Conservation (phyloP, 257 asterid genomes). For the Petunia secreta region DNA sequence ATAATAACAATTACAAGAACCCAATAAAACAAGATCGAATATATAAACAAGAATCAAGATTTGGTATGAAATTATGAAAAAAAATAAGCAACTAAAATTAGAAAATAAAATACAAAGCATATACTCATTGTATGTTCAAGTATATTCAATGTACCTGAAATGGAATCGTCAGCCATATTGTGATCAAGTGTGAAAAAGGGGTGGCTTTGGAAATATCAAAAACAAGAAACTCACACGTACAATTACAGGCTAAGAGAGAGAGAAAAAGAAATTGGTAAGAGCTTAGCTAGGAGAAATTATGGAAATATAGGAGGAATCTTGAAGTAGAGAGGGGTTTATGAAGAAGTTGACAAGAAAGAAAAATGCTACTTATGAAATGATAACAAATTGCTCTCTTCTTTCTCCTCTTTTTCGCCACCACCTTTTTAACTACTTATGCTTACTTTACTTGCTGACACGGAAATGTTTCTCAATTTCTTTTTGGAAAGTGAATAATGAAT, state of each 20-base stretch:
- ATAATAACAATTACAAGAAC: conserved; percentile 28
- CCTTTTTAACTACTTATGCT: background rate
- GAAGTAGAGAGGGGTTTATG: background rate
- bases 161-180: conserved; percentile 55
- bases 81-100: conserved; percentile 3
- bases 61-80: no score
- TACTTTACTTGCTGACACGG: conserved; percentile 16
- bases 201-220: conserved; percentile 18
- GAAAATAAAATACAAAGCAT: conserved; percentile 25
- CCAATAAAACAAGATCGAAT: conserved; percentile 42
- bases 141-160: conserved; percentile 51
- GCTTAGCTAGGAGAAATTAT: background rate
- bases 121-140: conserved; percentile 16
- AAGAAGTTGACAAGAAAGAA: conserved; percentile 18
- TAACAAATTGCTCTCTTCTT: background rate
- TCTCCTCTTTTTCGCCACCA: background rate
- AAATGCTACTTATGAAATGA: background rate
- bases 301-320: background rate
- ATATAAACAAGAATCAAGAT: conserved; percentile 24
- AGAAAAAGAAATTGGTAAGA: background rate
- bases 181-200: conserved; percentile 15
- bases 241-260: background rate
- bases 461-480: conserved; percentile 3
- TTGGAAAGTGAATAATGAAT: background rate
- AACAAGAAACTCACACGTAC: background rate